These are phyloP conservation scores for Aspergillus quadrilineatus DNA, from an alignment of 2,329 filamentous ascomycete species.

Conservation along the genomic window DNA sequence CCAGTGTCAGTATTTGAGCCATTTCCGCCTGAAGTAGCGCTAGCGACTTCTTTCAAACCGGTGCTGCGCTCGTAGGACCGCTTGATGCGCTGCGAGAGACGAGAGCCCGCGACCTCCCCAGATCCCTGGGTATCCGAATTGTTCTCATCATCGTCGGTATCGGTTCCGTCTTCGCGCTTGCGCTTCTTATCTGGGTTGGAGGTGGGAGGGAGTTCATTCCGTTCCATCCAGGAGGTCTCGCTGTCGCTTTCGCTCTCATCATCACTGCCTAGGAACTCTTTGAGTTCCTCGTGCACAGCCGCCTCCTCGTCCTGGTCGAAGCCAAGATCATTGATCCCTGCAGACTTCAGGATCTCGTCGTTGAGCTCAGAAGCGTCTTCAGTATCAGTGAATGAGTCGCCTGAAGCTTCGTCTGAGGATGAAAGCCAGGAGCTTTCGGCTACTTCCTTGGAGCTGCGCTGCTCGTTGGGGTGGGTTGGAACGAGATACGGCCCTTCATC, in stretches of 20 bases:
- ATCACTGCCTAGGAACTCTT: slow-evolving; percentile 64
- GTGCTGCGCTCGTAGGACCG: slow-evolving; percentile 44
- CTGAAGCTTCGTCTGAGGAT: slow-evolving; percentile 48
- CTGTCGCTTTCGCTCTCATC: slow-evolving; percentile 53
- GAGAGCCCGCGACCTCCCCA: slow-evolving; percentile 40
- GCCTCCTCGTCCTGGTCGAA: slow-evolving; percentile 65
- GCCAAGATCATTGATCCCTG: slow-evolving; percentile 53
- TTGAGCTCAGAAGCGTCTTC: slow-evolving; percentile 33
- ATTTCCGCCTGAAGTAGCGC: slow-evolving; percentile 10
- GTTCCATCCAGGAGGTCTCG: slow-evolving; percentile 36
- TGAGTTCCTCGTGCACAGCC: slow-evolving; percentile 68
- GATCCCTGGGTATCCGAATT: slow-evolving; percentile 30
- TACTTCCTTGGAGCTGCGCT: slow-evolving; percentile 46
- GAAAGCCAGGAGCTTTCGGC: slow-evolving; percentile 45
- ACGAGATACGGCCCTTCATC: slow-evolving; percentile 79
- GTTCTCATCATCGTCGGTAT: slow-evolving; percentile 19
- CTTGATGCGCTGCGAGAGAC: slow-evolving; percentile 42
- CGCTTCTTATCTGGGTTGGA: slow-evolving; percentile 33
- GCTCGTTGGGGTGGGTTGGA: slow-evolving; percentile 69
- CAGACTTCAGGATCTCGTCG: slow-evolving; percentile 52
- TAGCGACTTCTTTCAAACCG: slow-evolving; percentile 39
- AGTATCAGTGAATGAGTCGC: slow-evolving; percentile 48
- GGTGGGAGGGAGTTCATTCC: slow-evolving; percentile 19
- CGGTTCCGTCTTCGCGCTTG: slow-evolving; percentile 34
- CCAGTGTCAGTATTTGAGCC: neutral